Evolutionary conservation across 805 yeast genomes (phyloP).

Genomic region (Myxozyma sirexii): DNA sequence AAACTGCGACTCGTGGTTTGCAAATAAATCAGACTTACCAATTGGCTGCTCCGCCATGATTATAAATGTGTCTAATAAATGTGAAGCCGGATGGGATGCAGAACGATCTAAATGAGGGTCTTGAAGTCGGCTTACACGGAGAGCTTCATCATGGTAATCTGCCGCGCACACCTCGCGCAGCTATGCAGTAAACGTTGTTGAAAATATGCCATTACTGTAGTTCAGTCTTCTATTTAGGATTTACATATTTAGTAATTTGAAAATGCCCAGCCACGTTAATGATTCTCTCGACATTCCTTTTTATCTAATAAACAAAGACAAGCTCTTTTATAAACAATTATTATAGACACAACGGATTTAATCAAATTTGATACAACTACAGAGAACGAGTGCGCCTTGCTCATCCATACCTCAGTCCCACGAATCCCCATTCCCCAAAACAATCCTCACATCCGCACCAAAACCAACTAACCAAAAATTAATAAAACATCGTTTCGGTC

Average conservation of each 20-base stretch:
- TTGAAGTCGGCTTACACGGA: conserved; percentile 7
- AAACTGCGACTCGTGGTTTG: not conserved
- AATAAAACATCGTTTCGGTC: too few relatives aligned
- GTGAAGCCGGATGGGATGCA: not conserved
- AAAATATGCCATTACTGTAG: not conserved
- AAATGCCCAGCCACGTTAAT: not conserved
- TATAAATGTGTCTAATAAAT: not conserved
- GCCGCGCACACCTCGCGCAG: not conserved
- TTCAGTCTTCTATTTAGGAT: not conserved
- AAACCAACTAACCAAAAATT: not conserved
- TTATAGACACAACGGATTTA: too few relatives aligned
- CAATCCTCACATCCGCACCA: not conserved
- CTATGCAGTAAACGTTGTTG: not conserved
- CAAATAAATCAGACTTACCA: conserved; percentile 35
- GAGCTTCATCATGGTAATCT: not conserved
- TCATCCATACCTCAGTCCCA: too few relatives aligned
- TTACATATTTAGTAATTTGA: not conserved
- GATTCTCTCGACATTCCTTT: not conserved
- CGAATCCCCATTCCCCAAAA: not conserved
- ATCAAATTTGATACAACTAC: too few relatives aligned
- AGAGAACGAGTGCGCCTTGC: not conserved
- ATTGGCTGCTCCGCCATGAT: conserved; percentile 42
- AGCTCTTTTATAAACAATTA: not conserved
- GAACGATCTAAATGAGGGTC: not conserved
- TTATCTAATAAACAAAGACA: not conserved